Evolutionary conservation across 345 rosid species (phyloP), one percentile per base, ranked within the genome.

Genomic region (Hibiscus syriacus): DNA sequence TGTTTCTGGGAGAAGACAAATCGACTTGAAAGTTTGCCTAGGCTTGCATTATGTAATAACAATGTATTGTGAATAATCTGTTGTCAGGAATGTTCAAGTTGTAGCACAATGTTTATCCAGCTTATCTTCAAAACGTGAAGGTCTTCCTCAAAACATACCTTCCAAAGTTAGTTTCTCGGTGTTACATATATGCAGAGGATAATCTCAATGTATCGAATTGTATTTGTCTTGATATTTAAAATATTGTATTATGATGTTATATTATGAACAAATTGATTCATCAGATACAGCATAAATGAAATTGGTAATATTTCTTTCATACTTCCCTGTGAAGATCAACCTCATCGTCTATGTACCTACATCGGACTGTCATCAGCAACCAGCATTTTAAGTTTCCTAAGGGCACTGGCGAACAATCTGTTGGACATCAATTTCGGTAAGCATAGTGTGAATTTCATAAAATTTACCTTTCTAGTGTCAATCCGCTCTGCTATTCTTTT

Each of bases 51-150:
- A 34, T 34, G 64, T 60, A 45, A 41, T 22, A 17, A 14, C 23
- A 9, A 29, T 16, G 46, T 38, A 46, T 6, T 64, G 50, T 67
- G 54, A 63, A 66, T 67, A n/a, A 61, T 73, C 30, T 56, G 26
- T 53, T 72, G 73, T 77, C 84, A 80, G 86, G 80, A 70, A 69
- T 64, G 55, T 73, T 59, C 60, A 46, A 79, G 61, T 46, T 68
- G 53, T 73, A 38, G 69, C 57, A 52, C 27, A 43, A 67, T 64
- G 64, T 70, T 39, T 50, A 43, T n/a, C n/a, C n/a, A n/a, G 26
- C 58, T 64, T 50, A 17, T 17, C 29, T 23, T 19, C 30, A 8
- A 38, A 67, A 43, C 46, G 26, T 60, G 49, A 46, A 56, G 54
- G 16, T 34, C n/a, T 25, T 23, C 56, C 20, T 36, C 9, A 50